Base-by-base conservation (phyloP, 2,329 filamentous ascomycete genomes). In the Xylaria sp. region DNA sequence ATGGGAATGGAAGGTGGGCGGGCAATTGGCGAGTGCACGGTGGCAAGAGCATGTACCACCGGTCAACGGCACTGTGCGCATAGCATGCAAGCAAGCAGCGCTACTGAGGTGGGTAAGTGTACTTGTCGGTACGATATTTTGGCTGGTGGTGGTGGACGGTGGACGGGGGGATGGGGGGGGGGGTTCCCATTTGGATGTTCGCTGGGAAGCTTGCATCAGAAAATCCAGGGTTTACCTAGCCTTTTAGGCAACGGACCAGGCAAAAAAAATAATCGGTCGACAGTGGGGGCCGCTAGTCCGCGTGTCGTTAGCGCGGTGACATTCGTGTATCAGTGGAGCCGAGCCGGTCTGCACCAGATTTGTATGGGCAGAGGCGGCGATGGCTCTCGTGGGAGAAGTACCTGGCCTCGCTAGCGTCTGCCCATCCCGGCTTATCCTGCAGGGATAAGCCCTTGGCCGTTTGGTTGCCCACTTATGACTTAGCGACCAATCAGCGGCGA, bases 181-280 rank as follows among this genome's bases (percentile, higher is more conserved):
- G 23, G 23, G 23, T 3, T 30, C 23, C 23, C 23, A 10, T 42
- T 13, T 42, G 37, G 37, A 42, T 13, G 18, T 19, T 42, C 55
- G 44, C 58, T 44, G 39, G 59, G 57, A 56, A 60, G 54, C 60
- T 59, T 58, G 55, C 50, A 42, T 52, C 44, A 55, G 52, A 44
- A 53, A 44, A 52, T 16, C 50, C 49, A 55, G 35, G 44, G 44
- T 47, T 53, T 52, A 44, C 23, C 23, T 30, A 30, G 23, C 23
- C 23, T 30, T 42, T 42, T 9, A 60, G 54, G 53, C 59, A 37
- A 57, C 54, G 44, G 58, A 52, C 46, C 16, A 55, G 19, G 11
- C 54, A 55, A 58, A 56, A 59, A 58, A 58, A 55, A 60, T 34
- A 50, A 64, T 56, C 62, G 53, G 58, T 57, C 59, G 59, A 42